phyloP scores from a whole-genome alignment of 768 basidiomycete species.

The Termitomyces sp. region DNA sequence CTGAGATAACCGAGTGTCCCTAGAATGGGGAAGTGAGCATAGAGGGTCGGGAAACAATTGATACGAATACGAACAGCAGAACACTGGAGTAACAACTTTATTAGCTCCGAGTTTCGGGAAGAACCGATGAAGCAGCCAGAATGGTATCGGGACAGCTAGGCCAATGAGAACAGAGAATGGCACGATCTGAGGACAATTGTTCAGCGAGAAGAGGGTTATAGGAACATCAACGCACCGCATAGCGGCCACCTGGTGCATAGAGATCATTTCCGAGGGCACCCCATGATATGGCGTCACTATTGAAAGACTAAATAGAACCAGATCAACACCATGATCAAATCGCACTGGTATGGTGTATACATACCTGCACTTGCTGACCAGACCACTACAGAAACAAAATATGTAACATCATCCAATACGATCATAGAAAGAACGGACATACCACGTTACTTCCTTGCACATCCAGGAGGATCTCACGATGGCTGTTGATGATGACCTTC shows the following conservation, averaged over 20 bases:
- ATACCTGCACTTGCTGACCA: slow-evolving; percentile 41
- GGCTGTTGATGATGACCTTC: slow-evolving; percentile 33
- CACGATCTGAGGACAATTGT: slow-evolving; percentile 33
- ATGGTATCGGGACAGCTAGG: slow-evolving; percentile 49
- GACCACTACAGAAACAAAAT: slow-evolving; percentile 34
- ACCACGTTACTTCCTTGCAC: slow-evolving; percentile 21
- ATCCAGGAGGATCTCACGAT: slow-evolving; percentile 3
- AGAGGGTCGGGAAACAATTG: no score
- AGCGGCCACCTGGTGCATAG: slow-evolving; percentile 42
- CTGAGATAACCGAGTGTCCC: slow-evolving; percentile 41
- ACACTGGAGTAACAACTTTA: slow-evolving; percentile 37
- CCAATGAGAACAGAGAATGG: slow-evolving; percentile 42
- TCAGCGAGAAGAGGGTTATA: not conserved
- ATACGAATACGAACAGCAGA: slow-evolving; percentile 29
- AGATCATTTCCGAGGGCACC: slow-evolving; percentile 51
- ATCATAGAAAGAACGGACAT: not conserved
- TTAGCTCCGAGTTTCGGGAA: slow-evolving; percentile 48
- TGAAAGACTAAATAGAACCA: slow-evolving; percentile 37
- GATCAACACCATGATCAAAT: not conserved
- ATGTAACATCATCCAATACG: no score
- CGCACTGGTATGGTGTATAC: not conserved
- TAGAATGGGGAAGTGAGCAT: not conserved
- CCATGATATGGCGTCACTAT: slow-evolving; percentile 54
- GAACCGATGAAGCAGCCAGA: slow-evolving; percentile 46
- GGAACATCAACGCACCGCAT: slow-evolving; percentile 29